A percentile compares a stretch with the other conserved stretches of the same genome.
phyloP scores from a whole-genome alignment of 306 rosid species.

The Styphnolobium japonicum region DNA sequence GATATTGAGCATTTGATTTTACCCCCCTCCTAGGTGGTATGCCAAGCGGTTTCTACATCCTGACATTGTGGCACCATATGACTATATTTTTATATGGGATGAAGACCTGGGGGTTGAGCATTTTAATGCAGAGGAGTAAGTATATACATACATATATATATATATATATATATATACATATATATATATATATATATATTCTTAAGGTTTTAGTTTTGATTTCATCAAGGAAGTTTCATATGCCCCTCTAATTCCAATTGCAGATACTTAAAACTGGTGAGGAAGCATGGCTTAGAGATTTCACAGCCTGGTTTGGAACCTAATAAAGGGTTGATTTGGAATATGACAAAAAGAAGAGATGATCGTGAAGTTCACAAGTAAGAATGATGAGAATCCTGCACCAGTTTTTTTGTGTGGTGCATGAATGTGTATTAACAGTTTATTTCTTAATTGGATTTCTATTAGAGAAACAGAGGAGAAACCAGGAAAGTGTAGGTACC shows the following conservation, averaged over 20 bases:
- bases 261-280: conserved; percentile 78
- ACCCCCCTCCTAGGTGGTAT: conserved; percentile 80
- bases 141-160: no score
- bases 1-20: not conserved
- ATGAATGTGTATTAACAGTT: not conserved
- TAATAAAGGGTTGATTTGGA: conserved; percentile 88
- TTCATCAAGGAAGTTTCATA: conserved; percentile 1
- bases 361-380: conserved; percentile 97
- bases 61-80: conserved; percentile 87
- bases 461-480: conserved; percentile 76
- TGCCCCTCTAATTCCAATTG: conserved; percentile 13
- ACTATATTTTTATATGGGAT: conserved; percentile 91
- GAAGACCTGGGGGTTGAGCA: conserved; percentile 91
- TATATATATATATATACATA: no score
- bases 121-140: conserved; percentile 89
- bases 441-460: conserved; percentile 5
- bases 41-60: conserved; percentile 96
- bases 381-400: conserved; percentile 26
- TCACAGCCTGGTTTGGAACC: conserved; percentile 99
- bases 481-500: conserved; percentile 96
- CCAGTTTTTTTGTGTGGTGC: conserved; percentile 1
- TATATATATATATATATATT: not conserved
- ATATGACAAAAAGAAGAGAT: conserved; percentile 94
- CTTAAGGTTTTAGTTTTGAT: conserved; percentile 2
- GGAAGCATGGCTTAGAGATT: conserved; percentile 93